Percentiles rank a stretch among this genome's conserved stretches.
phyloP scores from a whole-genome alignment of 805 yeast species.

The Peterozyma toletana region DNA sequence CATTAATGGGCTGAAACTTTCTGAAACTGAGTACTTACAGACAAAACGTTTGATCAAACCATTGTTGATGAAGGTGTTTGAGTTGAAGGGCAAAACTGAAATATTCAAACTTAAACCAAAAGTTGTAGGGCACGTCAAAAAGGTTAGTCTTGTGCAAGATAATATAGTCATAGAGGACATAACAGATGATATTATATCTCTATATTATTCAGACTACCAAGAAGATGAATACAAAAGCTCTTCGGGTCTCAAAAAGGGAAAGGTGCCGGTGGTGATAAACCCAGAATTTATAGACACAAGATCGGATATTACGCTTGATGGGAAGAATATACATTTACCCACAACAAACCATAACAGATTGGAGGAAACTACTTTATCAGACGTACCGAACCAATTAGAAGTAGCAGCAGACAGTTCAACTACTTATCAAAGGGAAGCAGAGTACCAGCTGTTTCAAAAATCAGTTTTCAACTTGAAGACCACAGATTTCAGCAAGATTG shows the following conservation, averaged over 20 bases:
- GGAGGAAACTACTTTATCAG: neutral
- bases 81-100: neutral
- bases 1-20: neutral
- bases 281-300: too few species aligned
- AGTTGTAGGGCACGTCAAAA: neutral
- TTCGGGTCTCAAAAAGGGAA: too few species aligned
- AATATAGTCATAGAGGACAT: neutral
- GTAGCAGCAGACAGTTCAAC: conserved; percentile 6
- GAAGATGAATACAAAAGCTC: neutral
- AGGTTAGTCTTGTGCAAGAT: neutral
- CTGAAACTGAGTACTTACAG: neutral
- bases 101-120: neutral
- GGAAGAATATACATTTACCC: neutral
- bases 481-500: conserved; percentile 11
- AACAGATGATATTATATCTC: neutral
- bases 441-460: conserved; percentile 14
- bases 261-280: too few species aligned
- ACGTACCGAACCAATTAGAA: conserved; percentile 4
- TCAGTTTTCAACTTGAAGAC: conserved; percentile 12
- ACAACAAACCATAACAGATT: neutral
- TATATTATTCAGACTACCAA: neutral
- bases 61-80: neutral
- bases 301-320: neutral
- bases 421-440: conserved; percentile 7
- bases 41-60: neutral